Evolutionary conservation across 495 filamentous ascomycete genomes (phyloP), one percentile per base, ranked within the genome.

Genomic region (Trichoderma erinaceum): DNA sequence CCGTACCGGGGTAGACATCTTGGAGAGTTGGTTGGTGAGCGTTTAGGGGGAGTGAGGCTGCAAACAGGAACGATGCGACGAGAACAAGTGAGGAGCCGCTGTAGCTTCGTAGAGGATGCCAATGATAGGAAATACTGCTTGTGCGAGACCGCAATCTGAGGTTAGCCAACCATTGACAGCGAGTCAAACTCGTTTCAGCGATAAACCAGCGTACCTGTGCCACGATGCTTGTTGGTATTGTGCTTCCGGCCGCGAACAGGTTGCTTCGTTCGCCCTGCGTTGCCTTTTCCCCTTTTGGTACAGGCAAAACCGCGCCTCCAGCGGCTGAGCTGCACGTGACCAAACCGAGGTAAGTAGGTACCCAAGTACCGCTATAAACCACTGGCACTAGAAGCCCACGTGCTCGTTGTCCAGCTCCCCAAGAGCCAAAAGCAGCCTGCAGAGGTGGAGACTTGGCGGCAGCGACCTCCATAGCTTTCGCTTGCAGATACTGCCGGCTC

Each of bases 1-100:
- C 68, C 75, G 56, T 75, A 76, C 75, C 65, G 75, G 67, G 70
- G 75, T 76, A 46, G 75, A 73, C 75, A 78, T 78, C 44, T 76
- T 71, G 70, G 46, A 70, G 38, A 21, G 65, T 52, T 44, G 43
- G 23, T n/a, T 52, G 67, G 32, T 23, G 66, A 67, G 44, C 32
- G 44, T 67, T 58, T 67, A 48, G 43, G 66, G 41, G 43, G 13
- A 21, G 25, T 3, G 16, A 11, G 18, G 50, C 18, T 56, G n/a
- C 7, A 66, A 63, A 13, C 11, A 65, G 13, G 13, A n/a, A n/a
- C 32, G 63, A 10, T 13, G 35, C 11, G 63, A 27, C 35, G 63
- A 44, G 16, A 65, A 65, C 35, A 38, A 10, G 5, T 46, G 43
- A 21, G 6, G 48, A 23, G 3, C 48, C 21, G 48, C 48, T 18